Evolutionary conservation across 2,329 filamentous ascomycete species (phyloP).

Genomic region (Paecilomyces niveus): DNA sequence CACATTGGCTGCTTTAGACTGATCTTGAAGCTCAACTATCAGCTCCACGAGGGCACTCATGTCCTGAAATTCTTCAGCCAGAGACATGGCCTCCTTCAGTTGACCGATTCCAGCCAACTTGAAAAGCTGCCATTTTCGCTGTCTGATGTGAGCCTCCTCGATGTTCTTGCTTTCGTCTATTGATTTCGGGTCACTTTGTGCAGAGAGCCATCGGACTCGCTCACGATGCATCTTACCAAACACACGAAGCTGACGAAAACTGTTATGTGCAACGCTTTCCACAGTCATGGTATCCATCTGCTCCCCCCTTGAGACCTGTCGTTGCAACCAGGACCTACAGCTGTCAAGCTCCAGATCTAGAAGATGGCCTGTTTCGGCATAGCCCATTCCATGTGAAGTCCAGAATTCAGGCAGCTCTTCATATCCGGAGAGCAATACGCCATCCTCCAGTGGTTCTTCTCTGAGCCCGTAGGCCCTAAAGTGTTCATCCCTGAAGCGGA

Average conservation of each 20-base stretch:
- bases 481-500: slow-evolving; percentile 65
- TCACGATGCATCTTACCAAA: slow-evolving; percentile 54
- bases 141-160: slow-evolving; percentile 32
- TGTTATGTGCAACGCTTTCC: slow-evolving; percentile 45
- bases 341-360: slow-evolving; percentile 35
- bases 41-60: slow-evolving; percentile 55
- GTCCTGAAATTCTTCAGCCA: slow-evolving; percentile 58
- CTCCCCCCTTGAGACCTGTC: slow-evolving; percentile 21
- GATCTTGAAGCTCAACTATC: slow-evolving; percentile 35
- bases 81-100: slow-evolving; percentile 49
- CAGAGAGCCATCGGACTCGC: slow-evolving; percentile 51
- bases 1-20: slow-evolving; percentile 20
- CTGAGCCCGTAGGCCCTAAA: slow-evolving; percentile 65
- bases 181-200: slow-evolving; percentile 44
- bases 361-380: slow-evolving; percentile 30
- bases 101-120: slow-evolving; percentile 46
- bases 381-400: slow-evolving; percentile 57
- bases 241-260: slow-evolving; percentile 49
- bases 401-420: slow-evolving; percentile 70
- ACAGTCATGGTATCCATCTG: slow-evolving; percentile 27
- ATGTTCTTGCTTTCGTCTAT: slow-evolving; percentile 44
- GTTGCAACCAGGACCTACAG: slow-evolving; percentile 31
- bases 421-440: slow-evolving; percentile 58
- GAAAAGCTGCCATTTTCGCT: slow-evolving; percentile 41
- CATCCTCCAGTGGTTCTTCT: slow-evolving; percentile 58